A percentile compares a stretch with the other conserved stretches of the same genome.
Conservation (phyloP, 2,329 filamentous ascomycete species). For the Colletotrichum chlorophyti region DNA sequence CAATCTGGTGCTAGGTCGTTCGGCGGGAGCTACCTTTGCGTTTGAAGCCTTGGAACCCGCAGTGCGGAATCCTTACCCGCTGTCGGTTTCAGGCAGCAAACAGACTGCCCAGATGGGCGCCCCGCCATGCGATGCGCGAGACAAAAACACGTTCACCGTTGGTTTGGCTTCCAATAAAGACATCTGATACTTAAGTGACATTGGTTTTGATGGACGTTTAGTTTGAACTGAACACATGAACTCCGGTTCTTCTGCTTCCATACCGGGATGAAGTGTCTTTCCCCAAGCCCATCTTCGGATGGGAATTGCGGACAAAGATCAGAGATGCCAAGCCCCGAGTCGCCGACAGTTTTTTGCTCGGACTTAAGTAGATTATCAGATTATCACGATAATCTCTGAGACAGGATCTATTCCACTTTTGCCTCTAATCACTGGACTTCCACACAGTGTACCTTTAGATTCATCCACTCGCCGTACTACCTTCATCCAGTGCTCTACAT, state of each 20-base stretch:
- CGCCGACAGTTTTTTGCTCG: conserved; percentile 18
- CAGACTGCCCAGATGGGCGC: too few species aligned
- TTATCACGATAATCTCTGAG: conserved; percentile 26
- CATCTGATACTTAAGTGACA: too few species aligned
- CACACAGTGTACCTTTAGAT: not conserved
- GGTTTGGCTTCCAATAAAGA: too few species aligned
- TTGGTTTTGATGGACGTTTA: too few species aligned
- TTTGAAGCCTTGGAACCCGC: conserved; percentile 4
- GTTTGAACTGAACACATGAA: too few species aligned
- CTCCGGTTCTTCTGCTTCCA: too few species aligned
- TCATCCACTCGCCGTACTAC: conserved; percentile 22
- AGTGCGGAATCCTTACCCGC: conserved; percentile 20
- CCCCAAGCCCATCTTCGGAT: too few species aligned
- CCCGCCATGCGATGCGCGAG: too few species aligned
- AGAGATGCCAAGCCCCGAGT: conserved; percentile 15
- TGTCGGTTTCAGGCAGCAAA: conserved; percentile 15
- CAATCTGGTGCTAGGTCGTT: conserved; percentile 6
- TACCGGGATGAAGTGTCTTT: too few species aligned
- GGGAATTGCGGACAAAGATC: not conserved
- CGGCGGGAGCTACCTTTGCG: conserved; percentile 23
- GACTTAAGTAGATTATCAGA: conserved; percentile 26
- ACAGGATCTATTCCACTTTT: conserved; percentile 10
- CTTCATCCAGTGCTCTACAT: conserved; percentile 17
- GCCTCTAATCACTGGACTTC: not conserved
- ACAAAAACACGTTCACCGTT: too few species aligned